phyloP scores from a whole-genome alignment of 441 rosid genomes.

The Syzygium syzygioides region DNA sequence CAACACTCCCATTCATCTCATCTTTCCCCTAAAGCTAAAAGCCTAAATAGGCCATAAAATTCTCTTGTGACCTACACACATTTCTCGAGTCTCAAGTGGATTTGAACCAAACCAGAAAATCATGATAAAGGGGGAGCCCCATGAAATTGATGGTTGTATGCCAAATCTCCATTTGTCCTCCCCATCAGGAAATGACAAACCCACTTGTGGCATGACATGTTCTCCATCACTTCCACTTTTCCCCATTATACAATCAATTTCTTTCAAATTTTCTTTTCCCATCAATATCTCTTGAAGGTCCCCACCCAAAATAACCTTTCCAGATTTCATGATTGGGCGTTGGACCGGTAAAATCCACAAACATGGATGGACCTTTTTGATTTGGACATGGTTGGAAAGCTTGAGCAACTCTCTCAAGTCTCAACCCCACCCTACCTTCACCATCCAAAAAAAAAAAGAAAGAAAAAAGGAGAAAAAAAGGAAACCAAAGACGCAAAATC shows the following conservation, averaged over 20 bases:
- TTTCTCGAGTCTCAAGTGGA: neutral
- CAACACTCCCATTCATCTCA: neutral
- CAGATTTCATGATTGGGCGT: slow-evolving; percentile 11
- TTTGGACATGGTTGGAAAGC: slow-evolving; percentile 20
- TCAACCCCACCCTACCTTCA: neutral
- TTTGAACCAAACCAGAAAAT: neutral
- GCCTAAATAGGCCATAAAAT: neutral
- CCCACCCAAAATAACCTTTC: slow-evolving; percentile 2
- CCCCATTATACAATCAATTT: neutral
- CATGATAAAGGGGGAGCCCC: neutral
- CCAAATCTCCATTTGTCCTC: neutral
- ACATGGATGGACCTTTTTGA: slow-evolving; percentile 14
- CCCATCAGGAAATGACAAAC: neutral
- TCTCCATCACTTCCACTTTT: slow-evolving; percentile 5
- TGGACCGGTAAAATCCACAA: slow-evolving; percentile 2
- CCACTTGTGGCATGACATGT: neutral
- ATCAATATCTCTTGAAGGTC: neutral
- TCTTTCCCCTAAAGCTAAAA: neutral
- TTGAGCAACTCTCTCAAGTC: slow-evolving; percentile 1
- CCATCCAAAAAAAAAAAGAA: neutral
- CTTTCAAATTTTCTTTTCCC: neutral
- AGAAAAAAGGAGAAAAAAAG: neutral
- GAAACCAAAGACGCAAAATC: neutral
- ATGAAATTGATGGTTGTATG: neutral
- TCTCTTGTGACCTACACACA: neutral